Base-by-base conservation (phyloP, 2,329 filamentous ascomycete genomes). In the Fusarium pseudograminearum region DNA sequence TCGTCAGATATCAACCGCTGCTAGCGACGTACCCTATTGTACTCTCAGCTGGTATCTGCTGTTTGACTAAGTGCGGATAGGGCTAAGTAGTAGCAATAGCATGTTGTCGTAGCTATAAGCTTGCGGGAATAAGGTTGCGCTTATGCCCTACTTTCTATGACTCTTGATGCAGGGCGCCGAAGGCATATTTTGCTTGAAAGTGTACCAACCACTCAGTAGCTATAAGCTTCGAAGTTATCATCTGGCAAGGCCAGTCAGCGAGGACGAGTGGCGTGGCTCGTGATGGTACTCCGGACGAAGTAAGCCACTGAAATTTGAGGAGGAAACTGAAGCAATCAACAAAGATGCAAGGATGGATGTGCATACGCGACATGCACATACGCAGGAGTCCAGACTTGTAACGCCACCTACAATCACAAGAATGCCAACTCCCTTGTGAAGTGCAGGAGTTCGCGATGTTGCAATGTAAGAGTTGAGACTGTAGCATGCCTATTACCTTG, bases 281-380 rank as follows among this genome's bases (percentile, higher is more conserved):
- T 69, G 67, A 70, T 69, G 22, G 30, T n/a, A 52, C 46, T 57
- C 56, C 55, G 58, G 56, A 59, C 51, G 40, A 46, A 24, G 28
- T 54, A 55, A 58, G 64, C 68, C 64, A 71, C 68, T 52, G 68
- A 54, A 69, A 71, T 69, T 69, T 28, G 51, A 65, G 63, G 47
- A 60, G 62, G 67, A 24, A 70, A 51, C 41, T 61, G 55, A 67
- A 70, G 67, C 52, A 67, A 67, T 69, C 57, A 63, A 55, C 48
- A 62, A 53, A 44, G 41, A 47, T 63, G 57, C 62, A 56, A 70
- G 52, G 60, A 65, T 51, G 40, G 48, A 63, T 50, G 40, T 54
- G 55, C 57, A 70, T 41, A 53, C 58, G 41, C n/a, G 44, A 31
- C 20, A 46, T n/a, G 18, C 34, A 40, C 53, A 57, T 50, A 33